These are phyloP conservation scores for Reticulascus tulasneorum DNA, from an alignment of 2,329 filamentous ascomycete genomes.

Conservation along the genomic window DNA sequence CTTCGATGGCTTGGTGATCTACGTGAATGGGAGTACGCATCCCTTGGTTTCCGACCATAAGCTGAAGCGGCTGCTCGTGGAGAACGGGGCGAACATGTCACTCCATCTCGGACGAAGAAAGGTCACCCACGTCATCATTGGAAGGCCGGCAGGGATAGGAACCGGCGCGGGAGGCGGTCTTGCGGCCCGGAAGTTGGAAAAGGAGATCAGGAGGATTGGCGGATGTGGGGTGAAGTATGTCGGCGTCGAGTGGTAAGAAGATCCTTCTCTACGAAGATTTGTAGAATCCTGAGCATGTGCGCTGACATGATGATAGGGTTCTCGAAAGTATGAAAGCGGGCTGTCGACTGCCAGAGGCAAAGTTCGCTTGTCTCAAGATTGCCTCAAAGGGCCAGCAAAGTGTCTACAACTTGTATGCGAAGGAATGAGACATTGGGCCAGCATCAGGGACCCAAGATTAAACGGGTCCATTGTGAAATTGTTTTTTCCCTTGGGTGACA, in stretches of 20 bases:
- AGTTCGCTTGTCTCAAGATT: constrained; percentile 62
- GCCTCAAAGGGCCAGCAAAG: constrained; percentile 60
- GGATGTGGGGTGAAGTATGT: constrained; percentile 76
- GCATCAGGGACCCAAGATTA: no score
- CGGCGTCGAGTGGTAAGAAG: constrained; percentile 69
- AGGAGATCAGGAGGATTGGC: constrained; percentile 65
- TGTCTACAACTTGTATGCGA: constrained; percentile 49
- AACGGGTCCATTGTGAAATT: no score
- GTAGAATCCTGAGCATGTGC: not conserved
- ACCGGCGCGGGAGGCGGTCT: constrained; percentile 68
- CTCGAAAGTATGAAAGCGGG: constrained; percentile 78
- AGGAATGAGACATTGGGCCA: no score
- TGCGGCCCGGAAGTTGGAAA: constrained; percentile 73
- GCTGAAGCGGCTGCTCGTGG: constrained; percentile 71
- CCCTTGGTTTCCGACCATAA: constrained; percentile 81
- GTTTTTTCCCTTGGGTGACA: no score
- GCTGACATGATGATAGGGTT: constrained; percentile 47
- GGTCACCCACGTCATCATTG: constrained; percentile 85
- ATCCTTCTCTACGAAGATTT: constrained; percentile 10
- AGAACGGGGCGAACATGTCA: constrained; percentile 70
- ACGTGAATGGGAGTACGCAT: constrained; percentile 83
- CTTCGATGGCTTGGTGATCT: constrained; percentile 70
- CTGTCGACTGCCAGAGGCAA: constrained; percentile 69
- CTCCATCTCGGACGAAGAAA: constrained; percentile 66
- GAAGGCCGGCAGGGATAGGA: constrained; percentile 47